These are phyloP conservation scores for Cercis canadensis DNA, from an alignment of 306 rosid species.

Conservation along the genomic window DNA sequence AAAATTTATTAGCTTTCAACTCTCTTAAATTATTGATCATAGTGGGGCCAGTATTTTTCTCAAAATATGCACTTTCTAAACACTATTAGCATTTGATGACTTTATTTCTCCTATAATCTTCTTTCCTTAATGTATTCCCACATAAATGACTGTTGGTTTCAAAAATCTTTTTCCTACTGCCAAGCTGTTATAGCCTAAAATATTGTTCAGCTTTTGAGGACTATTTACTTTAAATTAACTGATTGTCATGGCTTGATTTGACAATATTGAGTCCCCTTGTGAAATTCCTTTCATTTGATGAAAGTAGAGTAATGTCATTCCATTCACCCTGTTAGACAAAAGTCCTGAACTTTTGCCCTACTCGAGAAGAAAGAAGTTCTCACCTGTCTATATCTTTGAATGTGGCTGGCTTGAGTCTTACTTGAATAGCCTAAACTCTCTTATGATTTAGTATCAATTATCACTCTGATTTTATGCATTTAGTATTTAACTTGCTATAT, in stretches of 20 bases:
- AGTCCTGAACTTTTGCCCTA: background rate
- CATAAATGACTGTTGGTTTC: slow-evolving; percentile 13
- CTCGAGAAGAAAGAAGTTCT: background rate
- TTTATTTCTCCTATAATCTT: background rate
- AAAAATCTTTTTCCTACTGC: background rate
- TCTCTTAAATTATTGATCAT: slow-evolving; percentile 22
- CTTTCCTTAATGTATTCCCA: background rate
- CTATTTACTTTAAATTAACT: background rate
- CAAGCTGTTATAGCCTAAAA: background rate
- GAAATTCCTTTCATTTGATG: too few species aligned
- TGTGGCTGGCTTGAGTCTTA: slow-evolving; percentile 8
- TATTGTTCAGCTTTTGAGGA: background rate
- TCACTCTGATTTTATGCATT: slow-evolving; percentile 26
- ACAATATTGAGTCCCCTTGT: too few species aligned
- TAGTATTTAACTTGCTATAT: slow-evolving; percentile 22
- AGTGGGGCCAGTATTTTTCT: background rate
- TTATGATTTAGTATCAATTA: slow-evolving; percentile 17
- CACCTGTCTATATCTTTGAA: slow-evolving; percentile 27
- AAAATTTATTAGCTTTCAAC: slow-evolving; percentile 6
- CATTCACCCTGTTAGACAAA: background rate
- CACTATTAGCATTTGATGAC: slow-evolving; percentile 1
- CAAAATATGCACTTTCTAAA: slow-evolving; percentile 22
- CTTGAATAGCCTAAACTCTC: slow-evolving; percentile 21
- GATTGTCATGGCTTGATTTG: slow-evolving; percentile 21
- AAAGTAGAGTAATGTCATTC: too few species aligned